Conservation (phyloP, 2,329 filamentous ascomycete genomes). For the Xenoacremonium recifei region DNA sequence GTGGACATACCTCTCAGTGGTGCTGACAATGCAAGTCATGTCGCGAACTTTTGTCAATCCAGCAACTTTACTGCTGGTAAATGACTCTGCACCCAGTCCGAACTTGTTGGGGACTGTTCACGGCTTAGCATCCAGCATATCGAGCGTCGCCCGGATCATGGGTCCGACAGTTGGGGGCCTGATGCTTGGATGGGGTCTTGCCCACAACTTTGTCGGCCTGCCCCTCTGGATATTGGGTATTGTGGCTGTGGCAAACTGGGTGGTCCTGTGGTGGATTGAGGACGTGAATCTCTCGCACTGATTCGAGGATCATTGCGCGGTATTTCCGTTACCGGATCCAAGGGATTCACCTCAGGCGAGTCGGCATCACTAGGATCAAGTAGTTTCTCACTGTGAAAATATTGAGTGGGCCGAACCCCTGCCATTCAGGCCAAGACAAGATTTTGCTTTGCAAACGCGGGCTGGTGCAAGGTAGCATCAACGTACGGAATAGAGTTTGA, state of each 20-base stretch:
- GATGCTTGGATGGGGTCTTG: conserved; percentile 23
- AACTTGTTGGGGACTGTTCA: conserved; percentile 21
- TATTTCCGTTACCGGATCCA: no score
- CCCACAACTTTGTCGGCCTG: conserved; percentile 19
- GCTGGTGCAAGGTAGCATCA: no score
- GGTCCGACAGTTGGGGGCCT: conserved; percentile 19
- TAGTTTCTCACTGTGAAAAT: no score
- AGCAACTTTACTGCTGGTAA: conserved; percentile 24
- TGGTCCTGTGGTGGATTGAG: conserved; percentile 1
- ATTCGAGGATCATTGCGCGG: background rate
- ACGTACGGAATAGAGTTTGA: no score
- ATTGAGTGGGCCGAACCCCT: no score
- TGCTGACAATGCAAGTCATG: conserved; percentile 19
- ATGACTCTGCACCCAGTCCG: conserved; percentile 21
- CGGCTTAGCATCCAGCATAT: conserved; percentile 23
- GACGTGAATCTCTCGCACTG: conserved; percentile 13
- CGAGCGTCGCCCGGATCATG: conserved; percentile 21
- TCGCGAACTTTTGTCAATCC: conserved; percentile 22
- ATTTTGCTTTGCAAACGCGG: no score
- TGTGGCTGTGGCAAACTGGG: conserved; percentile 5
- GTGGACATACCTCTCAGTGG: conserved; percentile 15
- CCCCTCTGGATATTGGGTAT: conserved; percentile 17
- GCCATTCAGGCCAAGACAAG: no score
- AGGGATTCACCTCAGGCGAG: no score
- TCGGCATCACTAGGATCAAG: no score